A percentile compares a stretch with the other conserved stretches of the same genome.
Evolutionary conservation across 2,329 filamentous ascomycete species (phyloP).

Genomic region (Alternaria consortialis): DNA sequence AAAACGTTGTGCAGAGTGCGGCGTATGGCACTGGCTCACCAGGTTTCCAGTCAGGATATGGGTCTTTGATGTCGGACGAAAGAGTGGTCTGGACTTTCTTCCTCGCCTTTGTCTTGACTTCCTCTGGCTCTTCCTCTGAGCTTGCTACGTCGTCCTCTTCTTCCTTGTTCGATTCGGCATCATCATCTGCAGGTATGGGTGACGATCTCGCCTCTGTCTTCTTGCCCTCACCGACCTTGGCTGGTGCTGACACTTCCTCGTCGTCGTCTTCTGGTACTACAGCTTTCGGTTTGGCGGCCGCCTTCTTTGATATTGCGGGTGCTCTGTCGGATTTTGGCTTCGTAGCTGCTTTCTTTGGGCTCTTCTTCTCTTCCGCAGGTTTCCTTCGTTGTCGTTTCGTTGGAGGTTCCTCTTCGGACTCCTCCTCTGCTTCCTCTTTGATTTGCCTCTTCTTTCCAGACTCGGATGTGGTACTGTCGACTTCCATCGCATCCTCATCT

Average conservation of each 20-base stretch:
- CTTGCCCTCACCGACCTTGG: constrained; percentile 29
- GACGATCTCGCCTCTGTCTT: constrained; percentile 32
- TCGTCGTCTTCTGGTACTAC: constrained; percentile 34
- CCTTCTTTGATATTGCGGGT: constrained; percentile 26
- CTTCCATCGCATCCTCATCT: constrained; percentile 36
- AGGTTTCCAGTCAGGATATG: constrained; percentile 94
- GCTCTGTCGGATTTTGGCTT: constrained; percentile 34
- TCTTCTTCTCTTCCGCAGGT: constrained; percentile 31
- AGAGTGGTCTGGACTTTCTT: constrained; percentile 83
- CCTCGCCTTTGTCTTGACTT: constrained; percentile 75
- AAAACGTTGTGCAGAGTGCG: constrained; percentile 93
- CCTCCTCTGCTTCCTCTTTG: constrained; percentile 42
- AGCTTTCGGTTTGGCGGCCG: constrained; percentile 25
- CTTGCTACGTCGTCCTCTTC: constrained; percentile 58
- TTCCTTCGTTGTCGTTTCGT: constrained; percentile 48
- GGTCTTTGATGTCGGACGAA: constrained; percentile 73
- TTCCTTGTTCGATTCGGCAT: constrained; percentile 36
- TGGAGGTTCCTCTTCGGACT: constrained; percentile 50
- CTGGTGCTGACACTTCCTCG: constrained; percentile 22
- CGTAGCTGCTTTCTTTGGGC: constrained; percentile 27
- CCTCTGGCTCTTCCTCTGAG: constrained; percentile 72
- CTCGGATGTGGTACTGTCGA: constrained; percentile 35
- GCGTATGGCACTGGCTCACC: constrained; percentile 92
- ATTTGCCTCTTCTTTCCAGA: constrained; percentile 43
- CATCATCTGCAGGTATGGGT: constrained; percentile 32